Evolutionary conservation across 371 early-diverging fungal genomes (phyloP).

Genomic region (Circinella minor): DNA sequence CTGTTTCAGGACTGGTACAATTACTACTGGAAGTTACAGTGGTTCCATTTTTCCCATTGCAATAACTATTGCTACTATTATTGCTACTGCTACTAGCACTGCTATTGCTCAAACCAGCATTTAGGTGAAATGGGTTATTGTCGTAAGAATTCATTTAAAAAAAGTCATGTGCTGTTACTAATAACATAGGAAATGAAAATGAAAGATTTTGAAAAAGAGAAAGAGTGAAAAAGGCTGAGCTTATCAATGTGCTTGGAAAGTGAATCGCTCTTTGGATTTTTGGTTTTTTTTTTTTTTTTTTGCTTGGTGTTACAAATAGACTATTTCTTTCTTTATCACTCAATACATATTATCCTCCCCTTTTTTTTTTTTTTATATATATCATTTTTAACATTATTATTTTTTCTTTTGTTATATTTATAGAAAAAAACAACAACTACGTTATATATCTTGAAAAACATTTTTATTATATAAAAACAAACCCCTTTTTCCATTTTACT

Average conservation of each 20-base stretch:
- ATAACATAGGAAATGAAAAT: not conserved
- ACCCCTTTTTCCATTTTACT: too few relatives aligned
- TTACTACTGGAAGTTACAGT: not conserved
- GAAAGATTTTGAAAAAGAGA: not conserved
- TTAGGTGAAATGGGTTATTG: constrained; percentile 2
- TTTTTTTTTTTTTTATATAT: too few relatives aligned
- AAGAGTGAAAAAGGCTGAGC: too few relatives aligned
- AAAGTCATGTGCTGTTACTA: not conserved
- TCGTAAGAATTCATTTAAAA: not conserved
- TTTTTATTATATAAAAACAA: too few relatives aligned
- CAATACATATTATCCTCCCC: too few relatives aligned
- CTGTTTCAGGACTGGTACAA: constrained; percentile 7
- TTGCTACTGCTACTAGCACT: not conserved
- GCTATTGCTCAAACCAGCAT: not conserved
- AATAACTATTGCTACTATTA: not conserved
- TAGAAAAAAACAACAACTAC: too few relatives aligned
- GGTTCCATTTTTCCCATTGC: not conserved
- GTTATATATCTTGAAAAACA: too few relatives aligned
- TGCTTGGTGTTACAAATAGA: too few relatives aligned
- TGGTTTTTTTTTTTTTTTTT: constrained; percentile 1
- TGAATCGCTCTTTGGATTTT: not conserved
- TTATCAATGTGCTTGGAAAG: too few relatives aligned
- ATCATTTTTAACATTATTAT: too few relatives aligned
- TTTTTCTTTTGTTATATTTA: too few relatives aligned
- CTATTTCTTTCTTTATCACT: too few relatives aligned